phyloP scores from a whole-genome alignment of 2,329 filamentous ascomycete genomes.

The Pseudopyricularia javanii region DNA sequence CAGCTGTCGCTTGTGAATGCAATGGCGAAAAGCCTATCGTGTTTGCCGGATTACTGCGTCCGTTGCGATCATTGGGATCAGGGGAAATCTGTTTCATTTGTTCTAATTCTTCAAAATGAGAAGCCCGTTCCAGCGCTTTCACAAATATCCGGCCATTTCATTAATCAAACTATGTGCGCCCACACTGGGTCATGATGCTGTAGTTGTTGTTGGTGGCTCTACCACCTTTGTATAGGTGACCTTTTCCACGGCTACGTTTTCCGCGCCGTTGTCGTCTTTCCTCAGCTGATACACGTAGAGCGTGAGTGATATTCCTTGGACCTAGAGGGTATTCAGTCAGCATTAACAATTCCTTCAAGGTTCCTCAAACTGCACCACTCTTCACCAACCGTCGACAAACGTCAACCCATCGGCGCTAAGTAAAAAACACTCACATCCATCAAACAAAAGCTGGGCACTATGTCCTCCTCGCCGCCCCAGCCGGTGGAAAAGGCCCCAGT shows the following conservation, averaged over 20 bases:
- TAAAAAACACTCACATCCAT: constrained; percentile 70
- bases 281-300: constrained; percentile 86
- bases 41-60: too few relatives aligned
- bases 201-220: constrained; percentile 31
- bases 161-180: background rate
- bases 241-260: constrained; percentile 76
- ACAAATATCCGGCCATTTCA: background rate
- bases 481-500: constrained; percentile 50
- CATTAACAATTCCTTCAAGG: background rate
- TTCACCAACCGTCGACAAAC: background rate
- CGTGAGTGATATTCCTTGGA: constrained; percentile 91
- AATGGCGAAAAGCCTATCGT: too few relatives aligned
- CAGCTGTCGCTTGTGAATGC: too few relatives aligned
- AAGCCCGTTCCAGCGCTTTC: background rate
- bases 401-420: too few relatives aligned
- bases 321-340: constrained; percentile 36
- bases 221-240: constrained; percentile 74
- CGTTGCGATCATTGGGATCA: too few relatives aligned
- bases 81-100: too few relatives aligned
- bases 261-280: constrained; percentile 63
- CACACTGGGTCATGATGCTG: constrained; percentile 28
- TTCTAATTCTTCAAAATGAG: background rate
- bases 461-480: constrained; percentile 53
- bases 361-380: background rate
- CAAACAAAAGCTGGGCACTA: constrained; percentile 83